phyloP scores from a whole-genome alignment of 352 stramenopile species.

The Ochromonadaceae sp. region DNA sequence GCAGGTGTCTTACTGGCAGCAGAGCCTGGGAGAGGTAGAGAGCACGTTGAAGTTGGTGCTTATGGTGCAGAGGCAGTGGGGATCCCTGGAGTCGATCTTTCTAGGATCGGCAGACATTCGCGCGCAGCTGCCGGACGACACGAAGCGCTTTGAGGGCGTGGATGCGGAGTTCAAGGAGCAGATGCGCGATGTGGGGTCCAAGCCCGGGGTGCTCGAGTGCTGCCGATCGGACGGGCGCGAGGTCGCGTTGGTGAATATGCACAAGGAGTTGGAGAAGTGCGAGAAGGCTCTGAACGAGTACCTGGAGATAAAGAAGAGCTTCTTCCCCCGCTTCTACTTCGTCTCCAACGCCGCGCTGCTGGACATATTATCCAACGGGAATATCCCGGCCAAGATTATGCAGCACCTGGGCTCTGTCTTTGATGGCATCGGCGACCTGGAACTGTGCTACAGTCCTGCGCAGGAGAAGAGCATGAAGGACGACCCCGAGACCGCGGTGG shows the following conservation, averaged over 20 bases:
- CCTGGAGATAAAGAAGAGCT: conserved; percentile 43
- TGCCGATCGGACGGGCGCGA: conserved; percentile 55
- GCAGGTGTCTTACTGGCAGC: conserved; percentile 69
- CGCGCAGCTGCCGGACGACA: conserved; percentile 64
- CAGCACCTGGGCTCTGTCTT: conserved; percentile 73
- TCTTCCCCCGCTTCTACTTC: conserved; percentile 78
- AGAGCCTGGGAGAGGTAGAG: conserved; percentile 64
- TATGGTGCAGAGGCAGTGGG: conserved; percentile 76
- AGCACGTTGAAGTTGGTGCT: conserved; percentile 57
- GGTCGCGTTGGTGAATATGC: conserved; percentile 45
- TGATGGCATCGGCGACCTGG: conserved; percentile 49
- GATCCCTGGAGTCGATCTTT: conserved; percentile 85
- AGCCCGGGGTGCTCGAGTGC: conserved; percentile 38
- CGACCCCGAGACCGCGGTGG: neutral
- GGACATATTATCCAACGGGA: conserved; percentile 76
- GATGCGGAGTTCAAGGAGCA: conserved; percentile 49
- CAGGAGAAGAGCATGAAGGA: conserved; percentile 17
- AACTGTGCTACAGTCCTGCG: conserved; percentile 22
- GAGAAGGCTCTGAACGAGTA: conserved; percentile 49
- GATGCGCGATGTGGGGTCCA: conserved; percentile 46
- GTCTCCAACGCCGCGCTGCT: conserved; percentile 86
- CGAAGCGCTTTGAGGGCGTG: conserved; percentile 52
- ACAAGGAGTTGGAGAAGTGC: conserved; percentile 31
- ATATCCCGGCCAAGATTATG: conserved; percentile 53
- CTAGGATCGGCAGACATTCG: conserved; percentile 82